A percentile compares a stretch with the other conserved stretches of the same genome.
phyloP scores from a whole-genome alignment of 2,329 filamentous ascomycete genomes.

The Corniculantispora saksenae region DNA sequence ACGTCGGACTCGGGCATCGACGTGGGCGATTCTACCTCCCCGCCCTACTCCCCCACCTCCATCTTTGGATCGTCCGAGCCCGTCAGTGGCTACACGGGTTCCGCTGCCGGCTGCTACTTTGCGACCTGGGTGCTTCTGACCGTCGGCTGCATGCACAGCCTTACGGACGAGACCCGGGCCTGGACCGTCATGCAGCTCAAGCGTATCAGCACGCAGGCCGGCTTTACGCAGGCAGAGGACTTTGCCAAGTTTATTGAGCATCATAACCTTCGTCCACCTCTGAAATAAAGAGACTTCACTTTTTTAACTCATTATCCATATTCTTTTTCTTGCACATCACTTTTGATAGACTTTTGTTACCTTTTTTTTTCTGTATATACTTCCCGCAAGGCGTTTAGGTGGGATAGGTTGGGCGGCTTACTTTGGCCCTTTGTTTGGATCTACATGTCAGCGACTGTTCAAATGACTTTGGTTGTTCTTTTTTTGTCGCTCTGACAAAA shows the following conservation, averaged over 20 bases:
- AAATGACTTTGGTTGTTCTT: neutral
- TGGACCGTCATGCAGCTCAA: slow-evolving; percentile 17
- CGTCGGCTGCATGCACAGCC: slow-evolving; percentile 20
- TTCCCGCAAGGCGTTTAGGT: neutral
- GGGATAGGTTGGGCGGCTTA: neutral
- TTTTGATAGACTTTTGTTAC: slow-evolving; percentile 4
- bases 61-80: slow-evolving; percentile 15
- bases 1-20: slow-evolving; percentile 16
- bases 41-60: slow-evolving; percentile 13
- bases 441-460: neutral
- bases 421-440: neutral
- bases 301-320: neutral
- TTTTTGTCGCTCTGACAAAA: neutral
- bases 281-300: neutral
- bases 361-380: slow-evolving; percentile 8
- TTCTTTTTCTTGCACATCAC: neutral
- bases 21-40: slow-evolving; percentile 8
- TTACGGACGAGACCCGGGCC: slow-evolving; percentile 18
- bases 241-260: slow-evolving; percentile 19
- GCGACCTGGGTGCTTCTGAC: slow-evolving; percentile 17
- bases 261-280: slow-evolving; percentile 18
- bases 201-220: slow-evolving; percentile 17
- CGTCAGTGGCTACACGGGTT: slow-evolving; percentile 16
- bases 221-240: slow-evolving; percentile 15
- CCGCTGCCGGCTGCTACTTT: slow-evolving; percentile 15